Percentiles rank a stretch among this genome's conserved stretches.
These are phyloP conservation scores for Nissolia schottii DNA, from an alignment of 306 rosid genomes.

Conservation along the genomic window DNA sequence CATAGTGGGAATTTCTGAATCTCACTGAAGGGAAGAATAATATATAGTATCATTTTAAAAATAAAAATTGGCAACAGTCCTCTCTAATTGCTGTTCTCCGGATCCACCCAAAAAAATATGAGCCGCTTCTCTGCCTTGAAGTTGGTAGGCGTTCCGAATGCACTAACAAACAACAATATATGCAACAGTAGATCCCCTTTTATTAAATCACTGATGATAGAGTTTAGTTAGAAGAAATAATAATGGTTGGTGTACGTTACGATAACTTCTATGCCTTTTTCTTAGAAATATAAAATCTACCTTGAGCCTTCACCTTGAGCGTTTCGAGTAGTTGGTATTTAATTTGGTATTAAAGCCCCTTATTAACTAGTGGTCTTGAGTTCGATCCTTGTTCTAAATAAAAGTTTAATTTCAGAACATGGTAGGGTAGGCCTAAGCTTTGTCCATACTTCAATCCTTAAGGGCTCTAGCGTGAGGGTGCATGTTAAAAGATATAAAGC, in stretches of 20 bases:
- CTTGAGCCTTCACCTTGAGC: neutral
- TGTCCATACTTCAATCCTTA: neutral
- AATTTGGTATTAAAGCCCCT: neutral
- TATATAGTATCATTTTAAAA: neutral
- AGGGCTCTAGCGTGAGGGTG: neutral
- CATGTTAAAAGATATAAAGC: neutral
- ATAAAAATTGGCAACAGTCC: neutral
- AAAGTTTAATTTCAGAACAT: neutral
- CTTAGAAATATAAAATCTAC: neutral
- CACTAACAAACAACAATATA: neutral
- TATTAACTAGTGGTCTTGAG: neutral
- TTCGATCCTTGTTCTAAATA: neutral
- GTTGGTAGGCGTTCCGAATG: neutral
- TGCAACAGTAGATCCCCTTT: neutral
- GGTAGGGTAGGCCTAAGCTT: neutral
- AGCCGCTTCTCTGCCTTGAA: neutral
- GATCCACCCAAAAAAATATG: neutral
- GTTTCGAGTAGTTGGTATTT: neutral
- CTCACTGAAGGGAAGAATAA: neutral
- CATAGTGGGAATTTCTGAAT: neutral
- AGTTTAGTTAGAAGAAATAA: neutral
- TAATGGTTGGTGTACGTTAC: neutral
- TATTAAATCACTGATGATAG: neutral
- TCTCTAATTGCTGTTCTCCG: neutral
- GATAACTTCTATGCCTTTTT: neutral